Percentiles rank a stretch among this genome's conserved stretches.
Conservation (phyloP, 2,329 filamentous ascomycete genomes). For the Phyllosticta citriasiana region DNA sequence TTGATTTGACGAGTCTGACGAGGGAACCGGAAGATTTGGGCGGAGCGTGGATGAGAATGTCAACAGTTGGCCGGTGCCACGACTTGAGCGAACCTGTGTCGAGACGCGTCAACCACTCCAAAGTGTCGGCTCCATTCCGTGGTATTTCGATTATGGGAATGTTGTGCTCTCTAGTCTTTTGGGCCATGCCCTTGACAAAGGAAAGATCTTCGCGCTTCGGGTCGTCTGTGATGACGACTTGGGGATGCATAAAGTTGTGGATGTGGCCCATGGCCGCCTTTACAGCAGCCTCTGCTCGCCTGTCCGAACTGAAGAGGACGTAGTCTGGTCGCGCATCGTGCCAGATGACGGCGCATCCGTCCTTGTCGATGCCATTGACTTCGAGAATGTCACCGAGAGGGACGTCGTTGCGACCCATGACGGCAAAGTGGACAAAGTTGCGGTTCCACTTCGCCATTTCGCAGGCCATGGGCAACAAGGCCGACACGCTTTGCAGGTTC, state of each 20-base stretch:
- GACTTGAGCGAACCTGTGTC: conserved; percentile 61
- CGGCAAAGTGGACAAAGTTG: conserved; percentile 70
- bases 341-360: conserved; percentile 53
- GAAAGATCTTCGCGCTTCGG: conserved; percentile 55
- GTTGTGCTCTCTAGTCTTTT: conserved; percentile 41
- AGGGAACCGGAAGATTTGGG: conserved; percentile 62
- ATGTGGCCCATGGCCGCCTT: conserved; percentile 61
- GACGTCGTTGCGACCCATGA: conserved; percentile 66
- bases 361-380: conserved; percentile 67
- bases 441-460: conserved; percentile 63
- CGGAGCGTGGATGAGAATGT: conserved; percentile 74
- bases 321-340: conserved; percentile 71
- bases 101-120: conserved; percentile 69
- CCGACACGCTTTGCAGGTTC: conserved; percentile 60
- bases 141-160: conserved; percentile 70
- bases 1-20: conserved; percentile 64
- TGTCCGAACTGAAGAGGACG: conserved; percentile 56
- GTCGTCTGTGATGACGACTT: conserved; percentile 64
- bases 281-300: conserved; percentile 56
- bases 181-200: conserved; percentile 52
- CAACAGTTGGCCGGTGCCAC: conserved; percentile 70
- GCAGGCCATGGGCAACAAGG: conserved; percentile 72
- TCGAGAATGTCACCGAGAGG: conserved; percentile 57
- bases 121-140: conserved; percentile 47
- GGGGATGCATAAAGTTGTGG: conserved; percentile 63